Evolutionary conservation across 2,329 filamentous ascomycete species (phyloP), one percentile per base, ranked within the genome.

Genomic region (Penicillium freii): DNA sequence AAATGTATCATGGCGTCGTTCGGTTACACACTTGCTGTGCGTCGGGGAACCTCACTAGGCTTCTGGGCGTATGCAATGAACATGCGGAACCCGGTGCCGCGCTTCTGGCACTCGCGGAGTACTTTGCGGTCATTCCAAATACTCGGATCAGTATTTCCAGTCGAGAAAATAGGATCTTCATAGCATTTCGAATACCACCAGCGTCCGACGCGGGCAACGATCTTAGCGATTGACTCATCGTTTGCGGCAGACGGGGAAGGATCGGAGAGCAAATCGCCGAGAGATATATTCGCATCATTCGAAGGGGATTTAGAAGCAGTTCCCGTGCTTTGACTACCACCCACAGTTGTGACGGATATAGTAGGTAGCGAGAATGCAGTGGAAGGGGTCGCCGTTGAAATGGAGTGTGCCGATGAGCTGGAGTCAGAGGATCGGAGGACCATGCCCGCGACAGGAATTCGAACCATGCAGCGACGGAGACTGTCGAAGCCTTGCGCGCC

Each of bases 181-280:
- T 97, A 97, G 78, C 93, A 97, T 51, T 89, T 86, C 10, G 86
- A 90, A 75, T 96, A 97, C 94, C 94, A 99, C 91, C 93, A 97
- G 43, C 94, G 84, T 2, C 92, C 93, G 11, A 97, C 93, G 61
- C 87, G 88, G 17, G 92, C 89, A 23, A 97, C 92, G 82, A 96
- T 96, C 69, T 91, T 92, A 15, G 91, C 91, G 69, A 97, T 96
- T 63, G 86, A 88, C 69, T 92, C 90, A 64, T 96, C 91, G 23
- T 89, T 88, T 15, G 83, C 79, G 0, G 85, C 81, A 8, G 86
- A 84, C n/a, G 86, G 82, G n/a, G 84, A 83, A 36, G 87, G 82
- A 62, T 91, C 87, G 31, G 82, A 86, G 75, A 91, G 88, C 76
- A 91, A 85, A 68, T 92, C 89, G 1, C 86, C 85, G 1, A 92